Percentiles rank a stretch among this genome's conserved stretches.
Conservation (phyloP, 768 basidiomycete species). For the Botryobasidium botryosum region DNA sequence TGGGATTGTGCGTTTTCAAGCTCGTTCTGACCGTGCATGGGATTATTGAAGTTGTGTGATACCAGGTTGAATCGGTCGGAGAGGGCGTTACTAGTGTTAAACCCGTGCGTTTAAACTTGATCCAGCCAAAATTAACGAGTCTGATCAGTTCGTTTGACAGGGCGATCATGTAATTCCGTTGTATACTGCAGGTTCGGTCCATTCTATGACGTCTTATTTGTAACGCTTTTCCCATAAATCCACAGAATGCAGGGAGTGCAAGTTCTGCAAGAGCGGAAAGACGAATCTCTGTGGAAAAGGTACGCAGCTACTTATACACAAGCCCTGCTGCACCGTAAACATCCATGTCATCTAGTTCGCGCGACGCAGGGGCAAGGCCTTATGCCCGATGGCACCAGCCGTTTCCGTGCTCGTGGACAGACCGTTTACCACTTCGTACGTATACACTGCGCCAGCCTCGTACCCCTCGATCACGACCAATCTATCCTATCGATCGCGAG, state of each 20-base stretch:
- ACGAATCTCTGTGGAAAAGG: slow-evolving; percentile 97
- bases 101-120: slow-evolving; percentile 24
- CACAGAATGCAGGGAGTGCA: slow-evolving; percentile 86
- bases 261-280: slow-evolving; percentile 97
- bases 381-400: slow-evolving; percentile 79
- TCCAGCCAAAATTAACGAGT: neutral
- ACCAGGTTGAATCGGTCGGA: slow-evolving; percentile 89
- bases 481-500: neutral
- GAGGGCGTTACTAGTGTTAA: slow-evolving; percentile 77
- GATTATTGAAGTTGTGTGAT: neutral
- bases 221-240: slow-evolving; percentile 2
- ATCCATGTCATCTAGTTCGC: slow-evolving; percentile 40
- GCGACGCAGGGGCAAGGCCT: slow-evolving; percentile 85
- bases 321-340: neutral
- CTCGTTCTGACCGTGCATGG: neutral
- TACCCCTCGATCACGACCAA: neutral
- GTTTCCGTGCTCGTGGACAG: slow-evolving; percentile 83
- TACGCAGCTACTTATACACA: slow-evolving; percentile 18
- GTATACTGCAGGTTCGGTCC: slow-evolving; percentile 67
- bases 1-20: slow-evolving; percentile 50
- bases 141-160: slow-evolving; percentile 17
- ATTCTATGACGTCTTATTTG: neutral
- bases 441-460: slow-evolving; percentile 8
- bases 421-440: slow-evolving; percentile 81
- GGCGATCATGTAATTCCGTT: slow-evolving; percentile 97